A percentile compares a stretch with the other conserved stretches of the same genome.
These are phyloP conservation scores for Ligustrum vulgare DNA, from an alignment of 257 asterid genomes.

Conservation along the genomic window DNA sequence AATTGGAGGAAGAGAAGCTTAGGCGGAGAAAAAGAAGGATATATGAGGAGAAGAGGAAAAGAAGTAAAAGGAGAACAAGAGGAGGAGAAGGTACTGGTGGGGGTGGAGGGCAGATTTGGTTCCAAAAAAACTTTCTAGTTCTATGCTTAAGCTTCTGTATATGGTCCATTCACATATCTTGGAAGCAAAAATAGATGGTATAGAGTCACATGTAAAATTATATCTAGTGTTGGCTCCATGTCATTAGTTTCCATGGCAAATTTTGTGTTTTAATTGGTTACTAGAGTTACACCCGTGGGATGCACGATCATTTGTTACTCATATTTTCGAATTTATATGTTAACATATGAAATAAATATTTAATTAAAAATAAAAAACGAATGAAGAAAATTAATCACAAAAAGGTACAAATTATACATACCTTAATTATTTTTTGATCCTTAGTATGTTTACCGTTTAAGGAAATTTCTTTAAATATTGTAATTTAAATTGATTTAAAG, in stretches of 20 bases:
- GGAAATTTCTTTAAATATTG: no score
- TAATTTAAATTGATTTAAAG: no score
- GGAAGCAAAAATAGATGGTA: background rate
- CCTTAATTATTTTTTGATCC: no score
- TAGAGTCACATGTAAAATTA: background rate
- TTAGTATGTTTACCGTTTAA: no score
- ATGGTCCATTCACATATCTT: background rate
- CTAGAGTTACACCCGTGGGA: no score
- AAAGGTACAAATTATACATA: no score
- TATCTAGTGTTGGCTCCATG: background rate
- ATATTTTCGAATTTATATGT: no score
- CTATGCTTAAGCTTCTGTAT: background rate
- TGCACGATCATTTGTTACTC: no score
- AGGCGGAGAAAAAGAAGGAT: background rate
- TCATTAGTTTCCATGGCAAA: background rate
- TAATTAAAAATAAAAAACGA: no score
- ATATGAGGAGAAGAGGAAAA: background rate
- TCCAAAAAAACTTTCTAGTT: background rate
- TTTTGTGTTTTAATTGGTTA: background rate
- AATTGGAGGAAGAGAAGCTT: background rate
- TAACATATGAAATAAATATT: no score
- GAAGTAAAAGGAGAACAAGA: background rate
- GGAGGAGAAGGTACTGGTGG: background rate
- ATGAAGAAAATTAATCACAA: no score
- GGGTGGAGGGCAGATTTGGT: background rate